Conservation (phyloP, 108 stramenopile genomes). For the Pseudonitzschia multiseries region DNA sequence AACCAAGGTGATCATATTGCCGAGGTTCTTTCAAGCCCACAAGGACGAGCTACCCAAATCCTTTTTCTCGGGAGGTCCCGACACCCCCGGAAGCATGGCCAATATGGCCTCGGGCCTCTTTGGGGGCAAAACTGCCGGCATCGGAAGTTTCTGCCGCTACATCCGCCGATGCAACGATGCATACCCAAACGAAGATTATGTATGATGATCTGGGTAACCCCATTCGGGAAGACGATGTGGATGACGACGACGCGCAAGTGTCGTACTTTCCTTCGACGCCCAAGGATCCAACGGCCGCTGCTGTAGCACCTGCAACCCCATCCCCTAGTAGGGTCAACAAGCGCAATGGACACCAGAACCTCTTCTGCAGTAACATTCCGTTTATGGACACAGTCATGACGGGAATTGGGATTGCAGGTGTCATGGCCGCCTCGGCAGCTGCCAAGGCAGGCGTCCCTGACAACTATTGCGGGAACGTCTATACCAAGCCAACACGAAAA, state of each 20-base stretch:
- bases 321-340: neutral
- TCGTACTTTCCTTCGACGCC: constrained; percentile 5
- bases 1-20: constrained; percentile 6
- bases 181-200: constrained; percentile 6
- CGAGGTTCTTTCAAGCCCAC: neutral
- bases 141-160: no score
- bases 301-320: neutral
- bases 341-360: neutral
- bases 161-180: neutral
- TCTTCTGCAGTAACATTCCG: constrained; percentile 3
- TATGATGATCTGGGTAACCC: constrained; percentile 46
- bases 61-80: neutral
- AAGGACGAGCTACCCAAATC: neutral
- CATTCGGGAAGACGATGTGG: constrained; percentile 7
- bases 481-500: neutral
- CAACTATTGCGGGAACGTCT: neutral
- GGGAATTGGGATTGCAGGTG: constrained; percentile 5
- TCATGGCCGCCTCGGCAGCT: constrained; percentile 1
- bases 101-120: neutral
- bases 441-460: neutral
- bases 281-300: neutral
- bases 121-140: neutral
- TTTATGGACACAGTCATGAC: constrained; percentile 5
- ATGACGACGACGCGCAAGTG: neutral
- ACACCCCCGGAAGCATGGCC: constrained; percentile 1